Evolutionary conservation across 208 protist genomes (phyloP).

Genomic region (Crithidia bombi): DNA sequence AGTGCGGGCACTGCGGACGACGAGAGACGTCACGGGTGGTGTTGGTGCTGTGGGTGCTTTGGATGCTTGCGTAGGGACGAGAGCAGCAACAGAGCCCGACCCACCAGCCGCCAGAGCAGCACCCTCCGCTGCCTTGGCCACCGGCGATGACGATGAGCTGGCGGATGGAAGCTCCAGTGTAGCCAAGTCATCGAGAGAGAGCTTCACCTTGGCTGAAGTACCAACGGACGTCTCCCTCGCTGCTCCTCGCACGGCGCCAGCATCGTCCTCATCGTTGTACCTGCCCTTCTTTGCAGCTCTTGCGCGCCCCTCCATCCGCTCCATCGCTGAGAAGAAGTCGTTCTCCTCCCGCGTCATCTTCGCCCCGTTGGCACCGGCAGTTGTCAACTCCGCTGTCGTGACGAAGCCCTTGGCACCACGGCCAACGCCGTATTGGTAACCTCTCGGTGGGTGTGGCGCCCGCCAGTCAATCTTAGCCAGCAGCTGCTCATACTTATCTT

Average conservation of each 20-base stretch:
- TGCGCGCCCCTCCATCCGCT: constrained; percentile 55
- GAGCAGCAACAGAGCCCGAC: too few species aligned
- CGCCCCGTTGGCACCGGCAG: constrained; percentile 21
- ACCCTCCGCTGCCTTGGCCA: neutral
- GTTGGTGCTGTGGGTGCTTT: neutral
- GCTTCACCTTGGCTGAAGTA: constrained; percentile 22
- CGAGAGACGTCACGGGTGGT: constrained; percentile 11
- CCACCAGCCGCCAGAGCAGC: neutral
- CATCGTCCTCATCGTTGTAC: constrained; percentile 1
- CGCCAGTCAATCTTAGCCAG: constrained; percentile 80
- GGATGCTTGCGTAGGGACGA: too few species aligned
- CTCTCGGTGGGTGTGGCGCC: constrained; percentile 60
- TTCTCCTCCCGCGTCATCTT: constrained; percentile 50
- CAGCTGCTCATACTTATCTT: constrained; percentile 81
- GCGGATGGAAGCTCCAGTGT: constrained; percentile 26
- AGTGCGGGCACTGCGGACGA: constrained; percentile 68
- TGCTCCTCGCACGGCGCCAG: neutral
- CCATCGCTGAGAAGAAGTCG: constrained; percentile 54
- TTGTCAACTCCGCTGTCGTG: constrained; percentile 78
- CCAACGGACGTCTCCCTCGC: neutral
- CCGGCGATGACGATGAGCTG: neutral
- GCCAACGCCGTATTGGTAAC: constrained; percentile 80
- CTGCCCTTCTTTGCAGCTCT: constrained; percentile 13
- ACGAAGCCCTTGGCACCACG: constrained; percentile 79
- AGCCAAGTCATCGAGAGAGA: constrained; percentile 55